Evolutionary conservation across 164 flowering plant genomes (phyloP).

Genomic region (Buxus sempervirens): DNA sequence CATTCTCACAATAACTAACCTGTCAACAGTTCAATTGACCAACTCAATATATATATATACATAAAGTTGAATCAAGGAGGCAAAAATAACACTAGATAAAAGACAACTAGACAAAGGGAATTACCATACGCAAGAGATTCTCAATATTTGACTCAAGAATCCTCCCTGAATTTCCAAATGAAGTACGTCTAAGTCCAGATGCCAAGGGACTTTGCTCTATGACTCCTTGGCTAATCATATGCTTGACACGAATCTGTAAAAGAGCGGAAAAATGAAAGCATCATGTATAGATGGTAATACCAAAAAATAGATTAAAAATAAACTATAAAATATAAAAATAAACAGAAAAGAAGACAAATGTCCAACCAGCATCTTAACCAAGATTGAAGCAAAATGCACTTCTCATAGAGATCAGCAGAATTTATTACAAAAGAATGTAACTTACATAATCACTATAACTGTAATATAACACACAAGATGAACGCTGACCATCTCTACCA

Average conservation of each 20-base stretch:
- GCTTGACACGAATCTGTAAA: slow-evolving; percentile 82
- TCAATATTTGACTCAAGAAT: slow-evolving; percentile 78
- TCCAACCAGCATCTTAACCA: neutral
- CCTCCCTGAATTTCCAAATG: slow-evolving; percentile 50
- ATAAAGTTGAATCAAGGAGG: neutral
- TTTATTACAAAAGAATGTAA: neutral
- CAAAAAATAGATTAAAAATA: too few species aligned
- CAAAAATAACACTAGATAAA: too few species aligned
- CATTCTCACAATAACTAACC: slow-evolving; percentile 98
- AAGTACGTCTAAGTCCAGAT: slow-evolving; percentile 41
- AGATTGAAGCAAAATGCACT: neutral
- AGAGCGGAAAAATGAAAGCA: slow-evolving; percentile 3
- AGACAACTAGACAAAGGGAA: slow-evolving; percentile 2
- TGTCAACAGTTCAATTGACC: slow-evolving; percentile 26
- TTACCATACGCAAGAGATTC: slow-evolving; percentile 88
- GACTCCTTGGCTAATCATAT: slow-evolving; percentile 86
- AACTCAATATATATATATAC: slow-evolving; percentile 4
- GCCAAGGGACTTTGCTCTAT: slow-evolving; percentile 63
- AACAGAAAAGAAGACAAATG: neutral
- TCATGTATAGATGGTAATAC: neutral
- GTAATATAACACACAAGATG: slow-evolving; percentile 94
- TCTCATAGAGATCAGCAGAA: neutral
- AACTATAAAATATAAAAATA: too few species aligned
- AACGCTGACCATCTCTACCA: slow-evolving; percentile 93
- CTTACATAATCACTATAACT: slow-evolving; percentile 95